phyloP scores from a whole-genome alignment of 2,329 filamentous ascomycete species.

The Aspergillus flavus region DNA sequence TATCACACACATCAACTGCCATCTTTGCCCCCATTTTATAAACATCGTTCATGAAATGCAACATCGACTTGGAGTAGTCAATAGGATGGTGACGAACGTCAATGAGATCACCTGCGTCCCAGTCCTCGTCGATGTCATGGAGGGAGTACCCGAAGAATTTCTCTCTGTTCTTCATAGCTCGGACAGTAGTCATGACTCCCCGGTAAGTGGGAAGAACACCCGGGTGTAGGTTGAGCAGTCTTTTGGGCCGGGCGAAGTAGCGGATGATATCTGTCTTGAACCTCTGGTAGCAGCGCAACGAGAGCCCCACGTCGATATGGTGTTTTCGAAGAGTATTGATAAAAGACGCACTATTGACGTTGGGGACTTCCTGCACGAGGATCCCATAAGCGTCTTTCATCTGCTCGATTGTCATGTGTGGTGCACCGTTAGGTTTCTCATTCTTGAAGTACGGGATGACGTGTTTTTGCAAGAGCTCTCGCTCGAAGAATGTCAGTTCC shows the following conservation, averaged over 20 bases:
- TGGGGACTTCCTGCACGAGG: conserved; percentile 6
- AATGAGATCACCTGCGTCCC: not conserved
- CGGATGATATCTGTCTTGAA: conserved; percentile 5
- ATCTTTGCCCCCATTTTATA: not conserved
- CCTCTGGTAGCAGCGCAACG: conserved; percentile 2
- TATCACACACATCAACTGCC: not conserved
- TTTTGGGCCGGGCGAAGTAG: conserved; percentile 5
- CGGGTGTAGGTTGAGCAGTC: conserved; percentile 2
- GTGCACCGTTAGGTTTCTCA: not conserved
- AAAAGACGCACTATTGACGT: not conserved
- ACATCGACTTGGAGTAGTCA: not conserved
- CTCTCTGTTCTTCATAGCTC: not conserved
- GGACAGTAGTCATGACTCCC: not conserved
- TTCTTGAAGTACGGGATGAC: conserved; percentile 5
- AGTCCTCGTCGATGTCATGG: not conserved
- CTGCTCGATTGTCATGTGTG: conserved; percentile 1
- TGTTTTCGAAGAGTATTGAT: conserved; percentile 1
- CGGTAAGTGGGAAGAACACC: not conserved
- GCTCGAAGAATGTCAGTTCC: conserved; percentile 12
- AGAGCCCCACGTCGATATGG: conserved; percentile 14
- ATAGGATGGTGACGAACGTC: not conserved
- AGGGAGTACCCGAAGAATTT: not conserved
- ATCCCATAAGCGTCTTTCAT: conserved; percentile 9
- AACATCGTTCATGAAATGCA: not conserved
- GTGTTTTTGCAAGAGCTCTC: conserved; percentile 6